Evolutionary conservation across 805 yeast genomes (phyloP), one percentile per base, ranked within the genome.

Genomic region (Candida arabinofermentans): DNA sequence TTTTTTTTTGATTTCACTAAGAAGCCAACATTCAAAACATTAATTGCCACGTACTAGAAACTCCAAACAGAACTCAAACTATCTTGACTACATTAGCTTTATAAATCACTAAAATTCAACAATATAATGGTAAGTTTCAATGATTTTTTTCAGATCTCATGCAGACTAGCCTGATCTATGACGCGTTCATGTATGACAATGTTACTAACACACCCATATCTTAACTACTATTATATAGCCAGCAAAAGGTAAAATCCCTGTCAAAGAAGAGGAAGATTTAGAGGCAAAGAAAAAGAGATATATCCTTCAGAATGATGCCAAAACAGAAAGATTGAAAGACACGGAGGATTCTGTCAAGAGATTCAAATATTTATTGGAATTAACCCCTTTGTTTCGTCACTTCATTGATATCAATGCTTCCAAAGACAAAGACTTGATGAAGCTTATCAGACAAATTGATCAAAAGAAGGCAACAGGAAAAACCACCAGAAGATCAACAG

Each of bases 351-450:
- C 95, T 0, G 81, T 88, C 22, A 79, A 73, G 51, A 72, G 98
- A 45, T 87, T 87, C 71, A 81, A 79, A 58, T 86, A 90, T 62
- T 68, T 90, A 33, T 67, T 91, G 37, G 84, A 89, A 1, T 69
- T 90, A 31, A 88, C 96, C 0, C 95, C 86, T 48, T 69, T 91
- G 43, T 90, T 90, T 61, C 80, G 95, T 31, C 90, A 89, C 59
- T 90, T 90, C 62, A 86, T 90, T 47, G 86, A 88, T 50, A 72
- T 85, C 34, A 79, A 83, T 48, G 86, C 95, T 10, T 75, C 87
- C 39, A 83, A 83, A 57, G 96, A 89, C 58, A 80, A 83, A 23
- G 71, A 73, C 30, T 77, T 90, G 56, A 80, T 79, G 59, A 77
- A 75, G 48, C 50, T 82, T 27, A 66, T 85, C 42, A 71, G 75